Conservation (phyloP, 495 filamentous ascomycete genomes). For the Evernia prunastri region DNA sequence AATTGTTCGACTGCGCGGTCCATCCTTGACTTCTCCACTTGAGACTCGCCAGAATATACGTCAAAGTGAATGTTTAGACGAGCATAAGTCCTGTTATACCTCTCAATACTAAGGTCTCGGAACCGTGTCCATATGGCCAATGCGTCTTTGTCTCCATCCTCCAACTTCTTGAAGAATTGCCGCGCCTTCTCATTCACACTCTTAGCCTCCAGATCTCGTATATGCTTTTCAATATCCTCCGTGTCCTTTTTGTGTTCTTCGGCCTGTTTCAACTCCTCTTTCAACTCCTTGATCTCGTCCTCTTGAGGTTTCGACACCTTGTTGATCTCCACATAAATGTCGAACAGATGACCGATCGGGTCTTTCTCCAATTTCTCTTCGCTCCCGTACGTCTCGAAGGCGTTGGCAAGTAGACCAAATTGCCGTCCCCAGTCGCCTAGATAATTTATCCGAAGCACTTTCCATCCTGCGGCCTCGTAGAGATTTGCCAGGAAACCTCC, state of each 20-base stretch:
- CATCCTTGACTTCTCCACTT: slow-evolving; percentile 80
- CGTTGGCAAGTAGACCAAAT: slow-evolving; percentile 63
- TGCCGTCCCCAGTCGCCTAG: slow-evolving; percentile 75
- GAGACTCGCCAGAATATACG: slow-evolving; percentile 91
- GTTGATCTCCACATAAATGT: slow-evolving; percentile 65
- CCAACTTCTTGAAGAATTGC: slow-evolving; percentile 90
- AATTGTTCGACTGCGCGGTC: slow-evolving; percentile 56
- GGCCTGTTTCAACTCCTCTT: slow-evolving; percentile 47
- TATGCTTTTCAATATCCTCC: slow-evolving; percentile 42
- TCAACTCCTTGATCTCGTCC: slow-evolving; percentile 50
- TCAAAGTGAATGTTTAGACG: slow-evolving; percentile 89
- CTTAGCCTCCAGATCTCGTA: slow-evolving; percentile 46
- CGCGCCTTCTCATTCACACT: slow-evolving; percentile 60
- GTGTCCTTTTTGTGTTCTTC: slow-evolving; percentile 47
- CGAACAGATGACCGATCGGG: slow-evolving; percentile 62
- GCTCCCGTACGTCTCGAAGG: slow-evolving; percentile 57
- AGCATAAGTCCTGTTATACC: slow-evolving; percentile 76
- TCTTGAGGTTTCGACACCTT: slow-evolving; percentile 45
- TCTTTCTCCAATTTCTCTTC: slow-evolving; percentile 55
- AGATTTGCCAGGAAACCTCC: slow-evolving; percentile 66
- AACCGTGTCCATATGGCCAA: slow-evolving; percentile 80
- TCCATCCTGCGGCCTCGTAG: slow-evolving; percentile 63
- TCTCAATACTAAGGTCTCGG: slow-evolving; percentile 79
- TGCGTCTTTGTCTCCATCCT: slow-evolving; percentile 68
- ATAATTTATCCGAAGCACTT: slow-evolving; percentile 67